Base-by-base conservation (phyloP, 2,329 filamentous ascomycete genomes). In the Pseudogymnoascus destructans region DNA sequence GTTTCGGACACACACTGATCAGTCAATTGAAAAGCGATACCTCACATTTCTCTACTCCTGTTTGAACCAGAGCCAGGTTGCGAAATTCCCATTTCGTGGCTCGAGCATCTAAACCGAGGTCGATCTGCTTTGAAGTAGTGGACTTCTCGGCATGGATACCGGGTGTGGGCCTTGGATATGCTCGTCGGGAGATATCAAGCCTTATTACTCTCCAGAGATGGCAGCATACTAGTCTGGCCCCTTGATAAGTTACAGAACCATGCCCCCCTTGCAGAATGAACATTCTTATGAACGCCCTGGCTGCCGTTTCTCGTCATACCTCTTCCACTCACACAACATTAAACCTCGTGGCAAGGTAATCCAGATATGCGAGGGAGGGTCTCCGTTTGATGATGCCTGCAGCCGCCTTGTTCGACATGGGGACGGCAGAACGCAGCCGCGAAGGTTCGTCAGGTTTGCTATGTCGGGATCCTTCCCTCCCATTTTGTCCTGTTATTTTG, bases 391-490 rank as follows among this genome's bases (percentile, higher is more conserved):
- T 52, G 25, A 52, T 52, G 46, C 25, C 46, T 30, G 46, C n/a
- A 52, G 25, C 46, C 46, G 46, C 46, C 23, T 30, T 52, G 46
- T 30, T 52, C 46, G n/a, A 19, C 46, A 52, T 52, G n/a, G 46
- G 46, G 23, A 30, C 46, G 46, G 46, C 46, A 52, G 25, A 52
- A 13, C n/a, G 25, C 46, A 10, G 25, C 46, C 46, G 46, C 25
- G 46, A 52, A 30, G n/a, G 46, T 52, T 52, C 23, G n/a, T 30
- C 46, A 52, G 7, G 46, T 52, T 52, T 52, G 46, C 46, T 52
- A 17, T 7, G n/a, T 30, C n/a, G n/a, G 46, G 25, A 30, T 52
- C n/a, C 46, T 30, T 30, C 23, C 23, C 25, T 30, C 46, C 30
- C 46, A 52, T 52, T 52, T 52, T 15, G 25, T 52, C 23, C 25